Conservation (phyloP, 768 basidiomycete species). For the Boletus subparvulus region DNA sequence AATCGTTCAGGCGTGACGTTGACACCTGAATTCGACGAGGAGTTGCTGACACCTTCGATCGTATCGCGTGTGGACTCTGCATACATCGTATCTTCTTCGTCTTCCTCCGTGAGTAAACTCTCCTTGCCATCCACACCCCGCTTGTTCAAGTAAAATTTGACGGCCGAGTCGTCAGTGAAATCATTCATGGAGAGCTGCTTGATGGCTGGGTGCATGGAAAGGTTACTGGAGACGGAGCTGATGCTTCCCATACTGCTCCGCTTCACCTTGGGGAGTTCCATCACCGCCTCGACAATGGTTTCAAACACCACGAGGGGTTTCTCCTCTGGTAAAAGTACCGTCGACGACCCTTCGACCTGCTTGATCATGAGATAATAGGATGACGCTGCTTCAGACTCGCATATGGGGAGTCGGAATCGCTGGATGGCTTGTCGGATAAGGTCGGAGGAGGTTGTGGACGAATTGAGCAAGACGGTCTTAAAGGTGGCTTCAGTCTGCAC, state of each 20-base stretch:
- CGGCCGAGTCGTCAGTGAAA: slow-evolving; percentile 93
- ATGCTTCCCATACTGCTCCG: slow-evolving; percentile 92
- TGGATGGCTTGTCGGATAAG: slow-evolving; percentile 92
- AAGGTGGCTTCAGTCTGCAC: slow-evolving; percentile 95
- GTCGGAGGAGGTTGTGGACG: slow-evolving; percentile 79
- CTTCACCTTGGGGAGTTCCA: slow-evolving; percentile 84
- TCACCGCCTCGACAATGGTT: slow-evolving; percentile 74
- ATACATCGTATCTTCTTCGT: slow-evolving; percentile 41
- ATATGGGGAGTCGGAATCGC: slow-evolving; percentile 78
- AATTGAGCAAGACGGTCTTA: slow-evolving; percentile 93
- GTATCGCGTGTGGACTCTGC: slow-evolving; percentile 37
- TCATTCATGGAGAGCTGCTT: slow-evolving; percentile 94
- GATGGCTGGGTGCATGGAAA: slow-evolving; percentile 95
- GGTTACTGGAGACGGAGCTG: slow-evolving; percentile 87
- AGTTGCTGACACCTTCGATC: slow-evolving; percentile 24
- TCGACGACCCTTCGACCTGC: slow-evolving; percentile 85
- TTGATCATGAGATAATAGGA: slow-evolving; percentile 90
- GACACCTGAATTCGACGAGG: slow-evolving; percentile 26
- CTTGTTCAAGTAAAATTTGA: slow-evolving; percentile 94
- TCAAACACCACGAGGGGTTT: slow-evolving; percentile 91
- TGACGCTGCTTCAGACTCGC: slow-evolving; percentile 51
- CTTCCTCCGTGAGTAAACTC: slow-evolving; percentile 45
- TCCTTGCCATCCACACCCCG: slow-evolving; percentile 45
- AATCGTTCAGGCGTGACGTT: slow-evolving; percentile 70
- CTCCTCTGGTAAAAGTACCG: slow-evolving; percentile 68